phyloP scores from a whole-genome alignment of 73 alveolate genomes.

The Loxodes magnus region DNA sequence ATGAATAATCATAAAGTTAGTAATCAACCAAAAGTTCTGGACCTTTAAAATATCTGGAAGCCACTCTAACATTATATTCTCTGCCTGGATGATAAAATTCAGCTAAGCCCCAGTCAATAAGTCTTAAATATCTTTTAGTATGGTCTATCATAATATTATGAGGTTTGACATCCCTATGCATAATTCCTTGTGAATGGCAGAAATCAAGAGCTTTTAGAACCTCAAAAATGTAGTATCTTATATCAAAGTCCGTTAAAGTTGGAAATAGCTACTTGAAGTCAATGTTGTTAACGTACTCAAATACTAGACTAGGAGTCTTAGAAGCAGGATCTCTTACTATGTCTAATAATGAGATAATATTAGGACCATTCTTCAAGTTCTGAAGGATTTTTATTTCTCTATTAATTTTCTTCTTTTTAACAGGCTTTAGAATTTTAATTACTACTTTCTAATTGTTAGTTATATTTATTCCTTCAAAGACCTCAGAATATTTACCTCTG shows the following conservation, averaged over 20 bases:
- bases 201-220: slow-evolving; percentile 84
- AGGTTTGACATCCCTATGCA: slow-evolving; percentile 97
- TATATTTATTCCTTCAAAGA: slow-evolving; percentile 86
- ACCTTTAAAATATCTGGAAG: slow-evolving; percentile 93
- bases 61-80: slow-evolving; percentile 93
- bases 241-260: slow-evolving; percentile 78
- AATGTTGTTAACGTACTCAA: slow-evolving; percentile 84
- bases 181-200: slow-evolving; percentile 91
- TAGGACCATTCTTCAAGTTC: slow-evolving; percentile 90
- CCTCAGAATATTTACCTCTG: slow-evolving; percentile 96
- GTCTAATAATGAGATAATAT: slow-evolving; percentile 83
- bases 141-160: slow-evolving; percentile 95
- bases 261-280: slow-evolving; percentile 83
- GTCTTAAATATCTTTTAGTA: slow-evolving; percentile 60
- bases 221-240: slow-evolving; percentile 81
- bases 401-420: slow-evolving; percentile 84
- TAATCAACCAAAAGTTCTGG: slow-evolving; percentile 86
- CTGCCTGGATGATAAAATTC: slow-evolving; percentile 90
- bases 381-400: slow-evolving; percentile 90
- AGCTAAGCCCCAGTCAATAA: slow-evolving; percentile 97
- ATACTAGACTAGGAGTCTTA: slow-evolving; percentile 74
- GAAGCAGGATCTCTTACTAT: slow-evolving; percentile 93
- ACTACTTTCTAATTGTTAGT: slow-evolving; percentile 65
- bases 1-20: slow-evolving; percentile 62
- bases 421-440: slow-evolving; percentile 91